These are phyloP conservation scores for Aspergillus aculeatinus DNA, from an alignment of 2,329 filamentous ascomycete genomes.

Conservation along the genomic window DNA sequence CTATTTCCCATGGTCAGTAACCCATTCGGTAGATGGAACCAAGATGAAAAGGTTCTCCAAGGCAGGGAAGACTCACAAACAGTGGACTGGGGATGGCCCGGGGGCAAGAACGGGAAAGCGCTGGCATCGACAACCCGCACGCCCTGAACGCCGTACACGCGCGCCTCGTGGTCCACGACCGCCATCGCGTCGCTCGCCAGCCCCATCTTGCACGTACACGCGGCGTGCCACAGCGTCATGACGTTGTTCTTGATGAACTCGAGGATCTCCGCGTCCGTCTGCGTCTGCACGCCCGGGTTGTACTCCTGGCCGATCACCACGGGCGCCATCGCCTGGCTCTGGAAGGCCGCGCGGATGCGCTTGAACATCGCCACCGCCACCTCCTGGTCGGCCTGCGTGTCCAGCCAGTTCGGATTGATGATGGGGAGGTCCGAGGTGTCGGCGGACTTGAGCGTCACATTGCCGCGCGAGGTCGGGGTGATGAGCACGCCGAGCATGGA, in stretches of 20 bases:
- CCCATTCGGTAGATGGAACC: not conserved
- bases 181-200: constrained; percentile 27
- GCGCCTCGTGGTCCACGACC: constrained; percentile 33
- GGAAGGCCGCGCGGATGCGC: constrained; percentile 40
- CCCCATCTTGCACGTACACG: constrained; percentile 42
- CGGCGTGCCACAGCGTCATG: constrained; percentile 35
- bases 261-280: constrained; percentile 44
- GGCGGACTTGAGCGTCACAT: constrained; percentile 42
- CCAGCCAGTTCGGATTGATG: constrained; percentile 50
- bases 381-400: constrained; percentile 41
- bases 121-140: constrained; percentile 38
- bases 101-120: constrained; percentile 35
- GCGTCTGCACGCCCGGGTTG: constrained; percentile 36
- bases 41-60: no score
- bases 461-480: constrained; percentile 47
- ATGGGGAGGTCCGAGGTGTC: constrained; percentile 37
- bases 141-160: constrained; percentile 30
- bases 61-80: constrained; percentile 29
- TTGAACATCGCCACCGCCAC: constrained; percentile 45
- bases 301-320: constrained; percentile 35
- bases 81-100: constrained; percentile 40
- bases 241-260: constrained; percentile 25
- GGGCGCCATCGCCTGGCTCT: constrained; percentile 22
- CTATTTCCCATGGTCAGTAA: constrained; percentile 3
- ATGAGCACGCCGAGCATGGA: constrained; percentile 36